Evolutionary conservation across 371 early-diverging fungal genomes (phyloP).

Genomic region (Coemansia sp.): DNA sequence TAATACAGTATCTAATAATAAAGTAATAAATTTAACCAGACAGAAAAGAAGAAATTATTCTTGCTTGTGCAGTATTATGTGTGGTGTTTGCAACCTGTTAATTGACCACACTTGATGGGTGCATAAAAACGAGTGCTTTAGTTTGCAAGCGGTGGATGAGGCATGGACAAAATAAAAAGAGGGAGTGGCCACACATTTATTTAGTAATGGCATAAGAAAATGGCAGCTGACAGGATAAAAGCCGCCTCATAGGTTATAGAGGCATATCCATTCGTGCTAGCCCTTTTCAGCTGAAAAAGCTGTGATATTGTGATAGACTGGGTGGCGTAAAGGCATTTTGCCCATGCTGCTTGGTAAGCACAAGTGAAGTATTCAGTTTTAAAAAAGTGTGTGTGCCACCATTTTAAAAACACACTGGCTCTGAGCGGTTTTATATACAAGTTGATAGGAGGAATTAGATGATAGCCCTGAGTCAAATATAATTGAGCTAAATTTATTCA

Average conservation of each 20-base stretch:
- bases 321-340: not conserved
- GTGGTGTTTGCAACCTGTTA: constrained; percentile 5
- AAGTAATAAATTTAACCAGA: not conserved
- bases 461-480: too few species aligned
- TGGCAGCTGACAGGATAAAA: constrained; percentile 4
- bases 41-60: not conserved
- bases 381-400: not conserved
- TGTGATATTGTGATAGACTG: not conserved
- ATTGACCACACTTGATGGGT: constrained; percentile 1
- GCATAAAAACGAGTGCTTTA: constrained; percentile 3
- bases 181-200: constrained; percentile 4
- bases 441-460: too few species aligned
- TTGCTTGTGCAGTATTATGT: not conserved
- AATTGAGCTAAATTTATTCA: too few species aligned
- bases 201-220: constrained; percentile 6
- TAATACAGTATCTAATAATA: constrained; percentile 12
- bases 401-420: not conserved
- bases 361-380: not conserved
- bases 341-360: not conserved
- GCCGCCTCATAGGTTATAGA: not conserved
- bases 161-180: not conserved
- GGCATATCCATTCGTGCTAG: not conserved
- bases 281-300: not conserved
- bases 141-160: not conserved
- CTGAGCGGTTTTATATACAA: too few species aligned